phyloP scores from a whole-genome alignment of 306 rosid genomes.

The Casuarina cunninghamiana region DNA sequence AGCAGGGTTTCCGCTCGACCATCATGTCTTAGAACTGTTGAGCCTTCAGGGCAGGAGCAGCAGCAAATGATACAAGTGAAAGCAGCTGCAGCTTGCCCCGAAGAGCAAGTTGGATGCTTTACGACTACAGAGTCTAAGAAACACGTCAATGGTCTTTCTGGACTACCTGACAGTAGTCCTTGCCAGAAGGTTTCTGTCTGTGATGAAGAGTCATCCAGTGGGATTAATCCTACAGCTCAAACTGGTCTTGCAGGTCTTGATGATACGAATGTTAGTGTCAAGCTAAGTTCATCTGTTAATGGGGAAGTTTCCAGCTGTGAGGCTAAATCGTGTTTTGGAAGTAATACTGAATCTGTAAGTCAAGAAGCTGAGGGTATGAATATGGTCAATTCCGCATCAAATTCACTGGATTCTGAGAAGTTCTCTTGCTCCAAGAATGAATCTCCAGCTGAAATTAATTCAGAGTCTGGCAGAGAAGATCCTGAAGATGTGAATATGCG shows the following conservation, averaged over 20 bases:
- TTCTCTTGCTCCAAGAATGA: slow-evolving; percentile 22
- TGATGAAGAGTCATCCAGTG: slow-evolving; percentile 31
- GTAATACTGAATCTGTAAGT: slow-evolving; percentile 26
- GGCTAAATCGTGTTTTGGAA: slow-evolving; percentile 30
- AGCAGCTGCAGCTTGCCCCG: slow-evolving; percentile 33
- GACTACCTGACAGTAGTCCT: slow-evolving; percentile 29
- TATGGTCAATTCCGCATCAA: slow-evolving; percentile 11
- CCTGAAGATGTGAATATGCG: slow-evolving; percentile 27
- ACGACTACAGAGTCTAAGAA: slow-evolving; percentile 24
- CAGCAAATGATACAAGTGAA: slow-evolving; percentile 35
- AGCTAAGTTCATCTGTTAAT: slow-evolving; percentile 30
- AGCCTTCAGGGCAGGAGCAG: slow-evolving; percentile 44
- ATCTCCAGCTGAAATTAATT: background rate
- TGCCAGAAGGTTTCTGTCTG: slow-evolving; percentile 32
- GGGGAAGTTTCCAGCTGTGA: slow-evolving; percentile 32
- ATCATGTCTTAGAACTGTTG: slow-evolving; percentile 51
- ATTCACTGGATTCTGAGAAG: slow-evolving; percentile 22
- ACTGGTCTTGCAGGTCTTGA: slow-evolving; percentile 24
- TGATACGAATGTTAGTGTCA: slow-evolving; percentile 29
- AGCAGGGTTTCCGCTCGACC: slow-evolving; percentile 65
- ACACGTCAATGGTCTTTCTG: slow-evolving; percentile 24
- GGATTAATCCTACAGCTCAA: slow-evolving; percentile 28
- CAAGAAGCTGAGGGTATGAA: slow-evolving; percentile 22
- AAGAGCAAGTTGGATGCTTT: slow-evolving; percentile 44
- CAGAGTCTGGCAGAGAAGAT: slow-evolving; percentile 17